Conservation (phyloP, 2,329 filamentous ascomycete genomes). For the Penicillium psychrosexuale region DNA sequence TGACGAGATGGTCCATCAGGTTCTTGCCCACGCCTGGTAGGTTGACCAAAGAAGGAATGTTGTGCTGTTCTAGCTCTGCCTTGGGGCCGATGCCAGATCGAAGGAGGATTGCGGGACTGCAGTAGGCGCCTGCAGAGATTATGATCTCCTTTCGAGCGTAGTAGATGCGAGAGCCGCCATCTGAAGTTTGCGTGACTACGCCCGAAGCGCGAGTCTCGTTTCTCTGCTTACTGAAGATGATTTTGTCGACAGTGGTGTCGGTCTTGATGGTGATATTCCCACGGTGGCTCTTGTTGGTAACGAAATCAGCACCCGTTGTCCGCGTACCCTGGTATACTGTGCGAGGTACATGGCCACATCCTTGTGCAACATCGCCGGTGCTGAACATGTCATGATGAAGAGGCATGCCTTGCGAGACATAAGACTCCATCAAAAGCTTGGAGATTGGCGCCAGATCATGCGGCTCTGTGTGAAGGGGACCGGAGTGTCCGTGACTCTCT, state of each 20-base stretch:
- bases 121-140: constrained; percentile 49
- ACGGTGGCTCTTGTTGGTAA: constrained; percentile 43
- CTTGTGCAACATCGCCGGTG: constrained; percentile 51
- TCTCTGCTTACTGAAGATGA: constrained; percentile 44
- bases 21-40: constrained; percentile 54
- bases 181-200: constrained; percentile 20
- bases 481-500: constrained; percentile 50
- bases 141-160: constrained; percentile 49
- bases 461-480: constrained; percentile 55
- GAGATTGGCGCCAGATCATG: constrained; percentile 60
- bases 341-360: constrained; percentile 55
- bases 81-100: constrained; percentile 53
- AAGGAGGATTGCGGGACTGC: constrained; percentile 53
- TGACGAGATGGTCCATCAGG: constrained; percentile 52
- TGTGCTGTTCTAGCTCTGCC: constrained; percentile 41
- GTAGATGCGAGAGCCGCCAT: constrained; percentile 40
- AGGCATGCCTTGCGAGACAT: constrained; percentile 54
- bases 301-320: constrained; percentile 55
- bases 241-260: constrained; percentile 52
- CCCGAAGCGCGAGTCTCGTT: constrained; percentile 44
- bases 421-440: constrained; percentile 53
- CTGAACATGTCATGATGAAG: constrained; percentile 61
- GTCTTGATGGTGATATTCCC: constrained; percentile 51
- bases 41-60: constrained; percentile 46
- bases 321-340: constrained; percentile 54